Conservation (phyloP, 768 basidiomycete genomes). For the Macrolepiota dolichaula region DNA sequence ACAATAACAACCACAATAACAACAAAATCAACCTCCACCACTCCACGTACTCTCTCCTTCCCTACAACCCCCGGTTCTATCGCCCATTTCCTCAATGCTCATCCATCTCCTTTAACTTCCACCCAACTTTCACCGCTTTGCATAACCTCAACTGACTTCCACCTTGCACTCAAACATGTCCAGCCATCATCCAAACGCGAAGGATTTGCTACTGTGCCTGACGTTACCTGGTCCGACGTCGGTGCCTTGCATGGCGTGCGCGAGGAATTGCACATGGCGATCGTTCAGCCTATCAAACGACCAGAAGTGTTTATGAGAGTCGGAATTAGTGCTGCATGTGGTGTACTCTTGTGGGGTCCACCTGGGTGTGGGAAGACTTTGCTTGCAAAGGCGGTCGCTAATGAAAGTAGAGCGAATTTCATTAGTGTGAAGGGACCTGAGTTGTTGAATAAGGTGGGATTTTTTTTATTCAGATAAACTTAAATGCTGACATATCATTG, state of each 20-base stretch:
- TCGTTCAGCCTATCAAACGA: slow-evolving; percentile 89
- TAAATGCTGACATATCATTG: neutral
- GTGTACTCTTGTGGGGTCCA: slow-evolving; percentile 97
- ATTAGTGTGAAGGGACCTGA: slow-evolving; percentile 99
- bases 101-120: slow-evolving; percentile 76
- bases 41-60: slow-evolving; percentile 18
- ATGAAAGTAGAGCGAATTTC: slow-evolving; percentile 93
- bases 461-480: neutral
- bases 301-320: slow-evolving; percentile 88
- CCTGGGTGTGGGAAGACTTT: slow-evolving; percentile 98
- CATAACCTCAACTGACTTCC: slow-evolving; percentile 82
- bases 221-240: slow-evolving; percentile 92
- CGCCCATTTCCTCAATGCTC: slow-evolving; percentile 83
- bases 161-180: slow-evolving; percentile 75
- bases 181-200: slow-evolving; percentile 97
- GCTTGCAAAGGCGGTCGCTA: slow-evolving; percentile 97
- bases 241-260: slow-evolving; percentile 86
- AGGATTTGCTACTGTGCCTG: slow-evolving; percentile 96
- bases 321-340: slow-evolving; percentile 89
- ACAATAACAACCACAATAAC: slow-evolving; percentile 11
- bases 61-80: slow-evolving; percentile 55
- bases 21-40: slow-evolving; percentile 1
- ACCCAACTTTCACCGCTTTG: slow-evolving; percentile 78
- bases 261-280: slow-evolving; percentile 95
- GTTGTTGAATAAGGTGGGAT: slow-evolving; percentile 83